phyloP scores from a whole-genome alignment of 192 early-diverging fungal genomes.

The Lobosporangium transversale region DNA sequence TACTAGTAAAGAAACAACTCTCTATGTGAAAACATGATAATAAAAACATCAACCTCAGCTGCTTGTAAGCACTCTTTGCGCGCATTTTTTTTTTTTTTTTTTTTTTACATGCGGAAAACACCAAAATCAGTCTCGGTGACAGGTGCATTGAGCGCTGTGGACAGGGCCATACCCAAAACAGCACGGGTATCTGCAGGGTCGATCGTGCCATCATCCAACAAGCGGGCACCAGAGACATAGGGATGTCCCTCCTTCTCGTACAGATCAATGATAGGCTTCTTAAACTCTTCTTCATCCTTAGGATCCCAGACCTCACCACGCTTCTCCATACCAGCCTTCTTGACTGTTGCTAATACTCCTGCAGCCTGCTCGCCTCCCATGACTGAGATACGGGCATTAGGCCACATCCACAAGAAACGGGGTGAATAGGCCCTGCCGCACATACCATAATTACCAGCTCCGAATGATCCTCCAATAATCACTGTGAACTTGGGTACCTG shows the following conservation, averaged over 20 bases:
- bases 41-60: background rate
- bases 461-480: slow-evolving; percentile 78
- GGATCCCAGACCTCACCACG: slow-evolving; percentile 78
- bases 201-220: slow-evolving; percentile 98
- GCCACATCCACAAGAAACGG: slow-evolving; percentile 97
- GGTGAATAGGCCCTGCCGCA: slow-evolving; percentile 94
- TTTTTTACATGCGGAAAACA: slow-evolving; percentile 93
- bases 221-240: slow-evolving; percentile 87
- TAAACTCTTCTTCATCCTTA: slow-evolving; percentile 85
- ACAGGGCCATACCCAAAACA: slow-evolving; percentile 86
- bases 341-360: slow-evolving; percentile 89
- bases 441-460: slow-evolving; percentile 98
- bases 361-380: slow-evolving; percentile 99
- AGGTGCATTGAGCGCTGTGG: slow-evolving; percentile 79
- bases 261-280: slow-evolving; percentile 78
- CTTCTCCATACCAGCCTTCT: slow-evolving; percentile 81
- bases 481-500: slow-evolving; percentile 94
- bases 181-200: slow-evolving; percentile 88
- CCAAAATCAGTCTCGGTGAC: slow-evolving; percentile 85
- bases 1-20: background rate
- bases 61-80: background rate
- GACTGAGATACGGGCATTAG: slow-evolving; percentile 91
- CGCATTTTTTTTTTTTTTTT: background rate
- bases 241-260: slow-evolving; percentile 97
- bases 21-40: background rate